These are phyloP conservation scores for Cyanodermella asteris DNA, from an alignment of 2,329 filamentous ascomycete genomes.

Conservation along the genomic window DNA sequence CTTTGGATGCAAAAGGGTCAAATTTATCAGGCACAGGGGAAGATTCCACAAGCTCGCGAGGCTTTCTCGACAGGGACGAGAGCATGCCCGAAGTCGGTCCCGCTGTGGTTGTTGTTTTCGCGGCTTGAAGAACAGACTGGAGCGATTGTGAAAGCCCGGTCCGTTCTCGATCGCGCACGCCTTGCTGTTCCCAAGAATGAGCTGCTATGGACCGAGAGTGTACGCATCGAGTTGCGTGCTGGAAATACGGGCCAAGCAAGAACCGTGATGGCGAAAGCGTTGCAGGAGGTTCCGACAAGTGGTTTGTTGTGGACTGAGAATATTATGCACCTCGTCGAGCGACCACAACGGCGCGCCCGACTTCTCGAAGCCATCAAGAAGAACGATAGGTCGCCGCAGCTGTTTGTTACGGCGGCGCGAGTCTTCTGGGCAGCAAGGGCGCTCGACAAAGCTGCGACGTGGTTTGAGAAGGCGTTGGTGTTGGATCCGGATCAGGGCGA, in stretches of 20 bases:
- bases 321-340: conserved; percentile 81
- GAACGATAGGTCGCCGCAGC: conserved; percentile 70
- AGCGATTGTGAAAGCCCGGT: conserved; percentile 74
- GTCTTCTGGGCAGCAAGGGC: conserved; percentile 91
- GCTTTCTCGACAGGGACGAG: conserved; percentile 77
- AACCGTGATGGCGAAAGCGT: conserved; percentile 75
- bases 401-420: conserved; percentile 79
- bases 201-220: conserved; percentile 79
- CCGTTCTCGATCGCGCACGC: conserved; percentile 75
- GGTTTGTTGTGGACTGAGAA: conserved; percentile 83
- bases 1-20: conserved; percentile 99
- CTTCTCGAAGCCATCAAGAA: conserved; percentile 91
- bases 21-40: conserved; percentile 70
- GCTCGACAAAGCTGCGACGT: conserved; percentile 81
- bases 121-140: conserved; percentile 72
- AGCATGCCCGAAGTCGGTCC: conserved; percentile 61
- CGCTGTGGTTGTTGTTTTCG: conserved; percentile 75
- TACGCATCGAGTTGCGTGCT: conserved; percentile 73
- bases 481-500: conserved; percentile 75
- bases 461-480: conserved; percentile 92
- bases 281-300: conserved; percentile 75
- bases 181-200: conserved; percentile 69
- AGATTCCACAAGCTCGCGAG: conserved; percentile 66
- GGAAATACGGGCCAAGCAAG: conserved; percentile 69
- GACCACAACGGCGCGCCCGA: conserved; percentile 79